Evolutionary conservation across 495 filamentous ascomycete species (phyloP).

Genomic region (Choiromyces venosus): DNA sequence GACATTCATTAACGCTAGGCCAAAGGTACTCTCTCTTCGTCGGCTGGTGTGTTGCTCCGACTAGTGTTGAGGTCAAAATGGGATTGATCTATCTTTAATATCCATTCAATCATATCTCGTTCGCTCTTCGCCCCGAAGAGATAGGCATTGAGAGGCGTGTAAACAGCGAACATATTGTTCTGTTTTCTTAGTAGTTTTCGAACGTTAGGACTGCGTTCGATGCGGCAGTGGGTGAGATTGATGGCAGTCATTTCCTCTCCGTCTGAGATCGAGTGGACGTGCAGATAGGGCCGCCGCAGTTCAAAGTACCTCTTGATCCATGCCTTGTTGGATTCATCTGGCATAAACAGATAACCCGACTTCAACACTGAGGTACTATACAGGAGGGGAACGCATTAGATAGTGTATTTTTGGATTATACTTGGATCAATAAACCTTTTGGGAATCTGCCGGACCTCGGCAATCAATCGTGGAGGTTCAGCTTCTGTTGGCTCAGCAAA

Average conservation of each 20-base stretch:
- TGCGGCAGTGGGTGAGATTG: slow-evolving; percentile 72
- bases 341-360: slow-evolving; percentile 75
- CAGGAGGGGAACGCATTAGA: slow-evolving; percentile 32
- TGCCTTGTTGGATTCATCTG: slow-evolving; percentile 63
- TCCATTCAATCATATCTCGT: slow-evolving; percentile 90
- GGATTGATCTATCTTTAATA: slow-evolving; percentile 65
- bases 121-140: slow-evolving; percentile 84
- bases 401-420: slow-evolving; percentile 31
- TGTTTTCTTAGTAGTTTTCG: slow-evolving; percentile 62
- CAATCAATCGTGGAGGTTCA: slow-evolving; percentile 43
- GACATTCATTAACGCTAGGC: background rate
- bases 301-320: slow-evolving; percentile 94
- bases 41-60: slow-evolving; percentile 41
- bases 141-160: slow-evolving; percentile 87
- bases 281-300: slow-evolving; percentile 83
- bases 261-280: slow-evolving; percentile 73
- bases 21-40: slow-evolving; percentile 2
- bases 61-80: slow-evolving; percentile 45
- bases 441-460: slow-evolving; percentile 43
- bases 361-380: slow-evolving; percentile 60
- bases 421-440: slow-evolving; percentile 40
- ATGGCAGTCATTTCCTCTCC: slow-evolving; percentile 88
- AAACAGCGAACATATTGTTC: slow-evolving; percentile 72
- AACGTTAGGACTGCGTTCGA: slow-evolving; percentile 84
- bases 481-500: slow-evolving; percentile 40